These are phyloP conservation scores for Ophiostoma pallidulum DNA, from an alignment of 2,329 filamentous ascomycete genomes.

Conservation along the genomic window DNA sequence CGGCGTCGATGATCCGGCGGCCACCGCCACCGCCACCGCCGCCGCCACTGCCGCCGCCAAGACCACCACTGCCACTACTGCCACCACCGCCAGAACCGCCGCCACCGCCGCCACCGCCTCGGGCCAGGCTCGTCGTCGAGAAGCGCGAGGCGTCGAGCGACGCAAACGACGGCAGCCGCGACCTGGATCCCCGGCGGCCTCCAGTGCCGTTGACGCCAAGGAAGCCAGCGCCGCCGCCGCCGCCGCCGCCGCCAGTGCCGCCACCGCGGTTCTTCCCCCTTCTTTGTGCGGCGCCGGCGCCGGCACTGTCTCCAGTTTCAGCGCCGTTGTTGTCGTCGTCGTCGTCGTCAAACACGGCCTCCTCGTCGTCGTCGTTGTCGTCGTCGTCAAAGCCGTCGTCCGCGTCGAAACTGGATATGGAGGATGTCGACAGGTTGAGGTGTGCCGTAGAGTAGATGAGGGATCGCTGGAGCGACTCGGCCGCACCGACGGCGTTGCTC, in stretches of 20 bases:
- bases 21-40: neutral
- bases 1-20: neutral
- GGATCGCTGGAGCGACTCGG: conserved; percentile 42
- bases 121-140: no score
- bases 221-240: conserved; percentile 29
- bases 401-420: conserved; percentile 53
- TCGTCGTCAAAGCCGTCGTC: conserved; percentile 49
- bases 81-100: neutral
- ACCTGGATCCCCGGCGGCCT: conserved; percentile 36
- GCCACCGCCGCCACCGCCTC: neutral
- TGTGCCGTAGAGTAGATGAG: conserved; percentile 45
- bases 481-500: conserved; percentile 28
- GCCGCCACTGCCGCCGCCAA: no score
- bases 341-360: conserved; percentile 33
- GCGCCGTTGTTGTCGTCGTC: conserved; percentile 25
- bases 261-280: conserved; percentile 23
- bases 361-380: conserved; percentile 46
- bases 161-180: conserved; percentile 60
- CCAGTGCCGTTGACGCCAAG: no score
- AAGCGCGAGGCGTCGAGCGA: conserved; percentile 57
- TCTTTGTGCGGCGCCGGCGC: conserved; percentile 19
- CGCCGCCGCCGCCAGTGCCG: conserved; percentile 9
- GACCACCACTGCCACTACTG: neutral
- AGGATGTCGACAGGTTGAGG: conserved; percentile 44
- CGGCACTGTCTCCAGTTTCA: conserved; percentile 8